A percentile compares a stretch with the other conserved stretches of the same genome.
Evolutionary conservation across 108 stramenopile species (phyloP).

Genomic region (Aurantiochytrium sp.): DNA sequence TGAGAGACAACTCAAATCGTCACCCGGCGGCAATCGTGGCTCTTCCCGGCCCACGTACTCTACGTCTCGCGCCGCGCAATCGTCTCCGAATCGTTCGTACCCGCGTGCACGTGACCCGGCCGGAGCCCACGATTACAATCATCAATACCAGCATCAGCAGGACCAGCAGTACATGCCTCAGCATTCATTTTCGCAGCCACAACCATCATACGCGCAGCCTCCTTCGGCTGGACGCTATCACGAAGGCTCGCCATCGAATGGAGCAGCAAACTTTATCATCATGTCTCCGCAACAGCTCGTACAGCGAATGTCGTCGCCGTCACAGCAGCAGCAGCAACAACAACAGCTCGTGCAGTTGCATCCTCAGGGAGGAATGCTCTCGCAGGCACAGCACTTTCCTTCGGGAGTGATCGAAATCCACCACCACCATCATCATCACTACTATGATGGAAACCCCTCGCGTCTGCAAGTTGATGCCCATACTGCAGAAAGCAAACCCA

Average conservation of each 20-base stretch:
- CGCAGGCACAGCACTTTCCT: not conserved
- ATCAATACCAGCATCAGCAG: no score
- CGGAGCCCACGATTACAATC: no score
- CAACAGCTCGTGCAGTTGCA: not conserved
- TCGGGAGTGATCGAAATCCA: not conserved
- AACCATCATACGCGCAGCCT: no score
- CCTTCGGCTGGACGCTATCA: not conserved
- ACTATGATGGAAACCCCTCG: not conserved
- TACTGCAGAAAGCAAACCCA: not conserved
- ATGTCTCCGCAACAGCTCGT: not conserved
- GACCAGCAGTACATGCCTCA: no score
- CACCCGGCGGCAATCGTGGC: not conserved
- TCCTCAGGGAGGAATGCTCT: not conserved
- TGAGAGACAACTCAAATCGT: not conserved
- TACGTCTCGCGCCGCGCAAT: no score
- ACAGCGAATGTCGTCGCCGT: not conserved
- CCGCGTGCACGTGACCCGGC: no score
- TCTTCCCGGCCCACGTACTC: no score
- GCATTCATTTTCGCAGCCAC: no score
- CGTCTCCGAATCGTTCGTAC: no score
- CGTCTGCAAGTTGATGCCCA: not conserved
- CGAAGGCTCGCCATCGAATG: not conserved
- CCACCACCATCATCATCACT: constrained; percentile 12
- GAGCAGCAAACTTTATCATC: not conserved
- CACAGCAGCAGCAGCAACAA: not conserved